Evolutionary conservation across 768 basidiomycete species (phyloP).

Genomic region (Termitomyces sp.): DNA sequence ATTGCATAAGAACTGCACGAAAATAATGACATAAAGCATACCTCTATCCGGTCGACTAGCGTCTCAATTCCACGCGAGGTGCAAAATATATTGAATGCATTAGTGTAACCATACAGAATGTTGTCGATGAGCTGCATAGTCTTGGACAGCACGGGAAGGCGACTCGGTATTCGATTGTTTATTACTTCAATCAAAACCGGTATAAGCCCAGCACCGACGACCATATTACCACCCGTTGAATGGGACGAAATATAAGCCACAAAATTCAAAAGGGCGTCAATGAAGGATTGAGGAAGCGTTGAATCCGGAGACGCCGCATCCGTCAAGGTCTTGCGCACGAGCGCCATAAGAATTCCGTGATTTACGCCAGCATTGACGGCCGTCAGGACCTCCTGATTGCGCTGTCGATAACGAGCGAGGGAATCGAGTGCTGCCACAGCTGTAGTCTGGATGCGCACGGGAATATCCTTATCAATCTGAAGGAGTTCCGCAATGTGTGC

Average conservation of each 20-base stretch:
- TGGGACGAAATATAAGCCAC: conserved; percentile 84
- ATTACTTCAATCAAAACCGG: conserved; percentile 86
- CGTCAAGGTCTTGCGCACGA: conserved; percentile 74
- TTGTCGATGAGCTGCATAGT: conserved; percentile 91
- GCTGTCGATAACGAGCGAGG: conserved; percentile 76
- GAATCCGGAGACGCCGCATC: conserved; percentile 67
- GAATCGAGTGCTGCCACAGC: conserved; percentile 90
- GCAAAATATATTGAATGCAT: conserved; percentile 84
- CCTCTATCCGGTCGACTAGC: conserved; percentile 85
- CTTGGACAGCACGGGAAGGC: conserved; percentile 78
- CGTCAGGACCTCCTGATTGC: conserved; percentile 81
- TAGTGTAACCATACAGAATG: conserved; percentile 84
- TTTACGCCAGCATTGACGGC: conserved; percentile 94
- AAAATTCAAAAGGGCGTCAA: conserved; percentile 83
- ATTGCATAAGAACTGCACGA: conserved; percentile 7
- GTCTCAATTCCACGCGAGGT: conserved; percentile 78
- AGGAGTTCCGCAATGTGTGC: conserved; percentile 85
- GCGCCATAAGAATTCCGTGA: conserved; percentile 89
- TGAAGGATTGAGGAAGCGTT: conserved; percentile 63
- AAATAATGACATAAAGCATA: conserved; percentile 29
- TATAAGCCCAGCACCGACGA: conserved; percentile 90
- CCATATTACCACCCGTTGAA: conserved; percentile 84
- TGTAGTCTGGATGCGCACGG: conserved; percentile 71
- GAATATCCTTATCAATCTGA: conserved; percentile 70
- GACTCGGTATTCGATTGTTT: conserved; percentile 64